phyloP scores from a whole-genome alignment of 1,284 basidiomycete genomes.

The Pascua guehoae region DNA sequence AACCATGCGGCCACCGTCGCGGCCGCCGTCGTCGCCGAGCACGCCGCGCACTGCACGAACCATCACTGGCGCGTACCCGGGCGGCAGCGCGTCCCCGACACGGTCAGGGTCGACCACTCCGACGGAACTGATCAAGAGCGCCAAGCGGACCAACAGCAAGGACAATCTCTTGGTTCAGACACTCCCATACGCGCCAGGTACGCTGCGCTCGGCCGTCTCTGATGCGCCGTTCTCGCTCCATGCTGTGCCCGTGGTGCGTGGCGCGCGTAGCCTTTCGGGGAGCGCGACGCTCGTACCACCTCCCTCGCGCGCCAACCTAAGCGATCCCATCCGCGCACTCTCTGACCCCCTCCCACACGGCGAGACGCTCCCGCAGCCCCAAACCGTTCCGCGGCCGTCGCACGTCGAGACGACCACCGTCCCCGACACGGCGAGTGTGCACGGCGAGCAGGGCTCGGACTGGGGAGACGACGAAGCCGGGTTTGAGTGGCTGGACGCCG shows the following conservation, averaged over 20 bases:
- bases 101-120: conserved; percentile 6
- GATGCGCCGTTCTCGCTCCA: conserved; percentile 16
- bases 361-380: conserved; percentile 1
- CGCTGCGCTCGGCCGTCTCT: conserved; percentile 10
- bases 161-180: not conserved
- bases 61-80: not conserved
- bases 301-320: too few relatives aligned
- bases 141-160: not conserved
- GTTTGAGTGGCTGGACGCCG: conserved; percentile 44
- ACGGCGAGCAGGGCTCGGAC: conserved; percentile 46
- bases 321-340: not conserved
- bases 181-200: not conserved
- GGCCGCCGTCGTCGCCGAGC: conserved; percentile 4
- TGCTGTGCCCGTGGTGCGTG: conserved; percentile 13
- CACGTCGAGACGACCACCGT: conserved; percentile 19
- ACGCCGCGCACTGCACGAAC: conserved; percentile 10
- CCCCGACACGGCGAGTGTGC: conserved; percentile 31
- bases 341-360: not conserved
- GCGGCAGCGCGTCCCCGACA: not conserved
- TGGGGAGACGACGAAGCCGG: conserved; percentile 46
- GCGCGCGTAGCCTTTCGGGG: conserved; percentile 3
- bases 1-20: not conserved
- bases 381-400: conserved; percentile 3
- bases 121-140: not conserved
- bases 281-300: too few relatives aligned